Evolutionary conservation across 306 rosid species (phyloP).

Genomic region (Casuarina cunninghamiana): DNA sequence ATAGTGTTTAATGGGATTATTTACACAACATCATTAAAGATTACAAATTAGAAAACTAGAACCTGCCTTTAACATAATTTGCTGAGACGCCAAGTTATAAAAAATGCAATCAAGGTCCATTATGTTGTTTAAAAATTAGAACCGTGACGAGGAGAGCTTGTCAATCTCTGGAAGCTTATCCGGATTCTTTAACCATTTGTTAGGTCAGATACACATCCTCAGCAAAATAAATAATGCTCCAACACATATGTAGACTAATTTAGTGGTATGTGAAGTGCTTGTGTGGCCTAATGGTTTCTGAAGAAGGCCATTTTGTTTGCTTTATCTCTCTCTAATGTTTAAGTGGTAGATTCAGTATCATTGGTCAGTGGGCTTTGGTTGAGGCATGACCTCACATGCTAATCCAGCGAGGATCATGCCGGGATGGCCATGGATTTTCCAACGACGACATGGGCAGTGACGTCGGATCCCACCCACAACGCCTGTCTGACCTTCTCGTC

Average conservation of each 20-base stretch:
- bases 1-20: not conserved
- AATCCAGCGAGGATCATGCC: conserved; percentile 5
- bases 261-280: too few relatives aligned
- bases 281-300: not conserved
- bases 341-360: conserved; percentile 18
- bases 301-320: too few relatives aligned
- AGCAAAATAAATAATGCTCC: too few relatives aligned
- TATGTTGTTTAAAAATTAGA: not conserved
- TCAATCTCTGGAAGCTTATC: too few relatives aligned
- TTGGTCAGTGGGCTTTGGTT: not conserved
- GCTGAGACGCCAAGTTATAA: too few relatives aligned
- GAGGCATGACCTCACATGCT: conserved; percentile 11
- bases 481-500: not conserved
- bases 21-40: too few relatives aligned
- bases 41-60: too few relatives aligned
- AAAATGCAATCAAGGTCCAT: too few relatives aligned
- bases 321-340: too few relatives aligned
- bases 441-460: conserved; percentile 27
- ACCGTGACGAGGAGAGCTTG: too few relatives aligned
- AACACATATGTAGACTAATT: too few relatives aligned
- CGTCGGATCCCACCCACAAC: conserved; percentile 32
- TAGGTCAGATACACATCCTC: not conserved
- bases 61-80: too few relatives aligned
- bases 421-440: not conserved
- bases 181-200: not conserved